Percentiles rank a stretch among this genome's conserved stretches.
phyloP scores from a whole-genome alignment of 2,329 filamentous ascomycete species.

The Trichoderma sp. region DNA sequence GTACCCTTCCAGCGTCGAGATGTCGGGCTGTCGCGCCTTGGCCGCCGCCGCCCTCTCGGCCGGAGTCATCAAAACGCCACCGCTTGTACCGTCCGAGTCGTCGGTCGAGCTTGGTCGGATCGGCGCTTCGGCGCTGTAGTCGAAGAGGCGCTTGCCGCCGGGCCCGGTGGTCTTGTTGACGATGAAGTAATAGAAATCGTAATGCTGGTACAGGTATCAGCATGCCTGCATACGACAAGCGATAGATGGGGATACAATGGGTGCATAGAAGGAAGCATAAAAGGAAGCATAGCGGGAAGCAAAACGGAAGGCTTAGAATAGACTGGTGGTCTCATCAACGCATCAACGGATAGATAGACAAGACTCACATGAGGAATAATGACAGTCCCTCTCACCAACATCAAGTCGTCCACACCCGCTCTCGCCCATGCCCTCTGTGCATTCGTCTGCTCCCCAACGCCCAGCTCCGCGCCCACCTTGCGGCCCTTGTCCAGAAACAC shows the following conservation, averaged over 20 bases:
- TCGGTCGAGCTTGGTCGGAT: constrained; percentile 33
- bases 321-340: constrained; percentile 17
- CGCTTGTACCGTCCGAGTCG: constrained; percentile 31
- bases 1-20: constrained; percentile 70
- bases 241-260: background rate
- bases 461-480: constrained; percentile 83
- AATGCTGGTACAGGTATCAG: constrained; percentile 65
- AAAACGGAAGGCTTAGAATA: constrained; percentile 30
- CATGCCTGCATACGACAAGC: background rate
- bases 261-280: constrained; percentile 29
- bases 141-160: constrained; percentile 73
- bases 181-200: constrained; percentile 96
- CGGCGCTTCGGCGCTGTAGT: constrained; percentile 63
- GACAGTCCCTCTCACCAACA: constrained; percentile 86
- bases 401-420: constrained; percentile 91
- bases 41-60: constrained; percentile 44
- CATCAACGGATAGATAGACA: constrained; percentile 1
- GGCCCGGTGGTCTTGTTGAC: constrained; percentile 81
- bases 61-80: constrained; percentile 37
- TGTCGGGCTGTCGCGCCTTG: constrained; percentile 47
- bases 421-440: constrained; percentile 82
- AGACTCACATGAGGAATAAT: constrained; percentile 88
- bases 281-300: constrained; percentile 6
- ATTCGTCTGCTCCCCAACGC: constrained; percentile 69
- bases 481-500: constrained; percentile 88